Evolutionary conservation across 306 rosid genomes (phyloP), one percentile per base, ranked within the genome.

Genomic region (Ormosia emarginata): DNA sequence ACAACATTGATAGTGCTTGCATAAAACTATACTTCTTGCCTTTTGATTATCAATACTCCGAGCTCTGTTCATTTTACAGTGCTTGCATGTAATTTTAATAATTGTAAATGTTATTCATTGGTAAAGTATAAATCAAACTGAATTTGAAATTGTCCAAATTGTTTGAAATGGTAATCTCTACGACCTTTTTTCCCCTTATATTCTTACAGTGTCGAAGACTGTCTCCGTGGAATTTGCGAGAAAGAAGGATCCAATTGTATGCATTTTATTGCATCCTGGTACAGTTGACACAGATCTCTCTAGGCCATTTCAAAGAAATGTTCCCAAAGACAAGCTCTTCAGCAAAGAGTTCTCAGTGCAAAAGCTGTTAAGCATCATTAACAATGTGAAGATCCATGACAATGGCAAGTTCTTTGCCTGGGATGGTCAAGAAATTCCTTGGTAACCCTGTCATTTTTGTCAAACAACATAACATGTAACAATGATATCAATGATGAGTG

Each of bases 261-360:
- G 93, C 91, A 88, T 93, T 81, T 80, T 91, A 17, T 81, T 95
- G 91, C 99, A 95, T 79, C 98, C 99, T 15, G 99, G 98, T 75
- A 95, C 99, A 3, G 99, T 95, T 81, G 98, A 95, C 92, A 93
- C 99, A 10, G 97, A 93, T 89, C 95, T 95, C 59, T 95, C 99
- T 15, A 89, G 63, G 91, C 98, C 98, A 64, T 95, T 91, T 90
- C 99, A 95, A 85, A 90, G 83, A 75, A 95, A 95, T 85, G 89
- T 95, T 83, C 83, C 99, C 3, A 80, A 87, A 79, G 94, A 85
- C 24, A 95, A 93, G 85, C 98, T 93, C 71, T 91, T 93, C 89
- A 91, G 85, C 37, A 90, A 87, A 81, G 93, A 91, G 77, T 95
- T 83, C 87, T 93, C 99, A 13, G 98, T 86, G 8, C 90, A 91